Evolutionary conservation across 2,329 filamentous ascomycete genomes (phyloP).

Genomic region (Elsinoe fawcettii): DNA sequence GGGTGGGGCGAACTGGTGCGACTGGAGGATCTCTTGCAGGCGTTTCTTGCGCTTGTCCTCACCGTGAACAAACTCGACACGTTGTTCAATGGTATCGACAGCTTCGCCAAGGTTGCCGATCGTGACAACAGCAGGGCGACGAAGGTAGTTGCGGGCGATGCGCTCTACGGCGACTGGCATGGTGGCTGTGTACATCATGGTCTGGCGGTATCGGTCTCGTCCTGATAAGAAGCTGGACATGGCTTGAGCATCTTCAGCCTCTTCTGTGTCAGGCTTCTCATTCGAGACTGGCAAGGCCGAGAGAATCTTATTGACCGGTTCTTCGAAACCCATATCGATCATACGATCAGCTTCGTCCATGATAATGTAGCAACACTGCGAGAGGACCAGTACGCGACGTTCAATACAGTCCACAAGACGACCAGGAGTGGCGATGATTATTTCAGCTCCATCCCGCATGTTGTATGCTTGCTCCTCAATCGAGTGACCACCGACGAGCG

Average conservation of each 20-base stretch:
- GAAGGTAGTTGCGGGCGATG: constrained; percentile 94
- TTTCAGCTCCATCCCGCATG: constrained; percentile 86
- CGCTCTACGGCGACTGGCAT: constrained; percentile 90
- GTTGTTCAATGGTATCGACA: constrained; percentile 95
- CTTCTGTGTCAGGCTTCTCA: constrained; percentile 90
- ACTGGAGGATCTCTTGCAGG: constrained; percentile 79
- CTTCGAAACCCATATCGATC: constrained; percentile 97
- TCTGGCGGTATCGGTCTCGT: constrained; percentile 80
- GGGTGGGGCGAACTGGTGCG: constrained; percentile 71
- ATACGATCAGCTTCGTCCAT: constrained; percentile 99
- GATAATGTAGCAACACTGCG: constrained; percentile 97
- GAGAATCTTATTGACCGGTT: constrained; percentile 94
- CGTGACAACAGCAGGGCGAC: constrained; percentile 83
- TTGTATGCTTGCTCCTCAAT: constrained; percentile 90
- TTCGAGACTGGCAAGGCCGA: constrained; percentile 87
- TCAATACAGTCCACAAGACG: constrained; percentile 97
- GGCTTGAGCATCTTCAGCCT: constrained; percentile 74
- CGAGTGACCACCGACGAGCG: constrained; percentile 94
- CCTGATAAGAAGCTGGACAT: constrained; percentile 75
- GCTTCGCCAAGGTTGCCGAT: constrained; percentile 94
- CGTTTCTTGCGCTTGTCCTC: constrained; percentile 97
- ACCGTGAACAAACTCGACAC: constrained; percentile 80
- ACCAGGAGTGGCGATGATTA: constrained; percentile 96
- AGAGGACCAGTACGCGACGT: constrained; percentile 77
- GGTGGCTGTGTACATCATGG: constrained; percentile 99